These are phyloP conservation scores for Amaranthus tricolor DNA, from an alignment of 179 eudicot genomes.

Conservation along the genomic window DNA sequence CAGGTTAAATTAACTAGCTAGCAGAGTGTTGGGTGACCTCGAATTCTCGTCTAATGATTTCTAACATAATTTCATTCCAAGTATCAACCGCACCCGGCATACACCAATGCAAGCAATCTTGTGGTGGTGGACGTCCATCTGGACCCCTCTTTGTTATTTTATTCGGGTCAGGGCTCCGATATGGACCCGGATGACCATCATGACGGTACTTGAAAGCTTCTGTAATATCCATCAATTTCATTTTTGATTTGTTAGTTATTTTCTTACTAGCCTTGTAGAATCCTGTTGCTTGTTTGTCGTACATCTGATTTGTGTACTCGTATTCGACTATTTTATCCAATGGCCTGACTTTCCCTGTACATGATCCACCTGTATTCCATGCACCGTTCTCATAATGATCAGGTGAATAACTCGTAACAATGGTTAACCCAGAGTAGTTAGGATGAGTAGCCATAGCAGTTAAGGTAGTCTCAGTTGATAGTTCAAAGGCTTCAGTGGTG, in stretches of 20 bases:
- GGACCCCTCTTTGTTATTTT: conserved; percentile 63
- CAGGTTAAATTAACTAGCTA: too few species aligned
- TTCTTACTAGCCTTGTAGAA: conserved; percentile 50
- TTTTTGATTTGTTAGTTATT: conserved; percentile 42
- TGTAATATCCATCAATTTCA: conserved; percentile 74
- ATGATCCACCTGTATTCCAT: conserved; percentile 90
- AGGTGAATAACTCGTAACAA: conserved; percentile 72
- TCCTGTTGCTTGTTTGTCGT: conserved; percentile 61
- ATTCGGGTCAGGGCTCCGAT: conserved; percentile 62
- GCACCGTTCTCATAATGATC: conserved; percentile 89
- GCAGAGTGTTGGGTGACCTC: conserved; percentile 20
- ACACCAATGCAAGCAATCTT: conserved; percentile 96
- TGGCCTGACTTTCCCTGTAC: conserved; percentile 75
- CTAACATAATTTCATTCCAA: conserved; percentile 80
- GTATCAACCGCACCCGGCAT: conserved; percentile 92
- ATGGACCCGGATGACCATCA: conserved; percentile 92
- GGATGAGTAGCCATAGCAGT: conserved; percentile 57
- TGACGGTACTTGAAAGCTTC: conserved; percentile 67
- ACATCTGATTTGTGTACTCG: conserved; percentile 70
- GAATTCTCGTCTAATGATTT: conserved; percentile 64
- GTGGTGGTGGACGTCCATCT: conserved; percentile 79
- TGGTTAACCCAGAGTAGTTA: conserved; percentile 64
- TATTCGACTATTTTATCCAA: conserved; percentile 52
- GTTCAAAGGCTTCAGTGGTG: conserved; percentile 59
- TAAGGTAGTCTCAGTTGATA: conserved; percentile 62